Percentiles rank a stretch among this genome's conserved stretches.
Evolutionary conservation across 371 early-diverging fungal species (phyloP).

Genomic region (Mucor irregularis): DNA sequence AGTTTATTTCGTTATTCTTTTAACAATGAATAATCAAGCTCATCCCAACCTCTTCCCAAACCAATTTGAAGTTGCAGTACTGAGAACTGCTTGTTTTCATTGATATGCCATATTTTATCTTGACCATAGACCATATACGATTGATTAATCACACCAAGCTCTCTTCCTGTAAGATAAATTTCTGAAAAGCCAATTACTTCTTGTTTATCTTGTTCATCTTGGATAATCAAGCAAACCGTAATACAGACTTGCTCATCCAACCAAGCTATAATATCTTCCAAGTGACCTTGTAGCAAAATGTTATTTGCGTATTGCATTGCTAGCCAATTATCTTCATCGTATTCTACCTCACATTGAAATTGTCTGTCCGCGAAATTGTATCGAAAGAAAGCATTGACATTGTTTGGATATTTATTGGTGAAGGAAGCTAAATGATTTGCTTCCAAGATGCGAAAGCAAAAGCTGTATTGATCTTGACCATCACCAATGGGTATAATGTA

Average conservation of each 20-base stretch:
- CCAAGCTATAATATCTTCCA: slow-evolving; percentile 18
- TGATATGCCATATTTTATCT: slow-evolving; percentile 20
- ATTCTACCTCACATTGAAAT: slow-evolving; percentile 8
- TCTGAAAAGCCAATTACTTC: slow-evolving; percentile 14
- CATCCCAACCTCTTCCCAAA: slow-evolving; percentile 21
- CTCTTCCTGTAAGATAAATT: slow-evolving; percentile 12
- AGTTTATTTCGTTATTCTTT: background rate
- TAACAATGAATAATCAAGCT: background rate
- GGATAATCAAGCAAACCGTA: slow-evolving; percentile 1
- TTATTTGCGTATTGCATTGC: slow-evolving; percentile 1
- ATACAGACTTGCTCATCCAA: slow-evolving; percentile 2
- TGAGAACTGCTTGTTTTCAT: slow-evolving; percentile 18
- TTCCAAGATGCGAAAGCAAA: slow-evolving; percentile 16
- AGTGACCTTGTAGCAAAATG: slow-evolving; percentile 10
- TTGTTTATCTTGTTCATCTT: slow-evolving; percentile 3
- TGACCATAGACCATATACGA: slow-evolving; percentile 14
- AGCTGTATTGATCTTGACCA: slow-evolving; percentile 13
- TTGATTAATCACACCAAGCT: slow-evolving; percentile 2
- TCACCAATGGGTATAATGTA: slow-evolving; percentile 6
- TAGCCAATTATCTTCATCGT: slow-evolving; percentile 7
- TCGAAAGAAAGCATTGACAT: slow-evolving; percentile 5
- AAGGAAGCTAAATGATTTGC: slow-evolving; percentile 13
- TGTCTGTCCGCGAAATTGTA: slow-evolving; percentile 12
- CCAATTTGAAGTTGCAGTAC: slow-evolving; percentile 19
- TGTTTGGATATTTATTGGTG: background rate